Evolutionary conservation across 2,329 filamentous ascomycete genomes (phyloP), one percentile per base, ranked within the genome.

Genomic region (Aspergillus pseudoterreus): DNA sequence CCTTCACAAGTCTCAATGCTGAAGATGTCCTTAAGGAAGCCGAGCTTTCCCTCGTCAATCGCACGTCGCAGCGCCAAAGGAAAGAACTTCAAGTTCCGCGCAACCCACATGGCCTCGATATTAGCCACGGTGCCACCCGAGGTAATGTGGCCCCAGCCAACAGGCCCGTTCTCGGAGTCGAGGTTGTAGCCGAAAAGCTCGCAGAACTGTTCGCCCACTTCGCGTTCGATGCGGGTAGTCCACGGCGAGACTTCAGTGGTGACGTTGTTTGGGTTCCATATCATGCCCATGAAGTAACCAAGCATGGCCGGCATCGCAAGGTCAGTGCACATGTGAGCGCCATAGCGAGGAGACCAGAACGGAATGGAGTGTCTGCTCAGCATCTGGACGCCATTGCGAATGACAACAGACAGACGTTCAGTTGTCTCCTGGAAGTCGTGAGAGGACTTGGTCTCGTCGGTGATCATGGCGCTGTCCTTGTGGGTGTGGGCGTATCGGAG

Each of bases 231-330:
- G 2, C 75, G 50, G 0, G 75, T 78, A 0, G 74, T 72, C 11
- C 78, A 55, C 0, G 76, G 76, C 39, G 74, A 78, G 1, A 71
- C 75, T 52, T 79, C 76, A 0, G 76, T 57, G 1, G 75, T 65
- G 1, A 78, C 71, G 33, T 78, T 79, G 63, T 79, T 79, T 0
- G 76, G 75, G 44, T 79, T 78, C 52, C 77, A 78, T 21, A 79
- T 32, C 75, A 78, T 78, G 0, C 75, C 75, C 66, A 75, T 75
- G 24, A 78, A 73, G 56, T 78, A 78, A 1, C 75, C 75, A 3
- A 78, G 63, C 2, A 77, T 47, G 1, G 70, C 66, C 0, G 75
- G 63, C 71, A 77, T 77, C 43, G 62, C 70, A 58, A 76, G 45
- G 50, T 78, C 63, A 11, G 66, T 71, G 32, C 44, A 71, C 76